Evolutionary conservation across 1,284 basidiomycete genomes (phyloP).

Genomic region (Leccinum colubrinum): DNA sequence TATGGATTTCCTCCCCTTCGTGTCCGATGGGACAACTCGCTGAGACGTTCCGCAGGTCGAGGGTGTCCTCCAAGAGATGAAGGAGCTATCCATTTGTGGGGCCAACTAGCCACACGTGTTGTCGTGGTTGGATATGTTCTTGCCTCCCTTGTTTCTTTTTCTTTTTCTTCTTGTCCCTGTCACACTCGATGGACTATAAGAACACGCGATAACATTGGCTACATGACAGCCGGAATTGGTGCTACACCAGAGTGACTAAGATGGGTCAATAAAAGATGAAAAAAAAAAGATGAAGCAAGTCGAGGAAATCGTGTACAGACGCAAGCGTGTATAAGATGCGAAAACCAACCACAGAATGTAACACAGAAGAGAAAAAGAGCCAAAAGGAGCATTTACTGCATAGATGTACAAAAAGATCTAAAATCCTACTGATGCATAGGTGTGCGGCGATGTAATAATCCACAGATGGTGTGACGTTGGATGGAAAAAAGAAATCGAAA

Average conservation of each 20-base stretch:
- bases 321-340: conserved; percentile 9
- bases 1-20: conserved; percentile 27
- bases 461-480: conserved; percentile 1
- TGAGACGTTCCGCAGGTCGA: conserved; percentile 58
- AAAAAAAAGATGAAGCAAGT: neutral
- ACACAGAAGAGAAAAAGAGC: conserved; percentile 13
- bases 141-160: conserved; percentile 3
- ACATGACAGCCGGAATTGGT: conserved; percentile 16
- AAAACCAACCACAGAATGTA: conserved; percentile 10
- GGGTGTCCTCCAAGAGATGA: conserved; percentile 93
- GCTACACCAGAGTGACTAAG: conserved; percentile 23
- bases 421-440: conserved; percentile 26
- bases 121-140: neutral
- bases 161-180: neutral
- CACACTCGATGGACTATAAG: neutral
- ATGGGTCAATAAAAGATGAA: neutral
- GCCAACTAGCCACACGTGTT: conserved; percentile 34
- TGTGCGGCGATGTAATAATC: conserved; percentile 11
- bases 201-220: conserved; percentile 12
- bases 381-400: conserved; percentile 4
- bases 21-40: neutral
- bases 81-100: conserved; percentile 90
- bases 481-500: neutral
- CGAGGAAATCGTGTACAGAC: conserved; percentile 20
- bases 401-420: conserved; percentile 21